Percentiles rank a stretch among this genome's conserved stretches.
phyloP scores from a whole-genome alignment of 352 stramenopile genomes.

The Phytophthora uliginosa region DNA sequence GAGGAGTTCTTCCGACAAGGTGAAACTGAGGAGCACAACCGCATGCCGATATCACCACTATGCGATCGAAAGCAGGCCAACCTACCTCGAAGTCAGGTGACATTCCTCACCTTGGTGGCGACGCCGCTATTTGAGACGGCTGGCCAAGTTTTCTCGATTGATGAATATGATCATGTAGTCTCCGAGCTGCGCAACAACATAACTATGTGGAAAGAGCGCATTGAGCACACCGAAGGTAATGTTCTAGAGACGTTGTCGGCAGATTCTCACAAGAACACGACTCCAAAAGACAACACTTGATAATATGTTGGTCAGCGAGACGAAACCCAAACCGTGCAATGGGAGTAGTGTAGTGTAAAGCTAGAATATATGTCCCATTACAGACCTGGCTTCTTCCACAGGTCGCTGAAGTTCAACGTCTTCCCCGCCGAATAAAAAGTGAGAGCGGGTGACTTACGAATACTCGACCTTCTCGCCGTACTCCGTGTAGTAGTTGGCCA shows the following conservation, averaged over 20 bases:
- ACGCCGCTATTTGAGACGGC: conserved; percentile 73
- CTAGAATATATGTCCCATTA: conserved; percentile 30
- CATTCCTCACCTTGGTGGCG: conserved; percentile 73
- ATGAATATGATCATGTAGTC: conserved; percentile 67
- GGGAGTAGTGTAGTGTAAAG: conserved; percentile 13
- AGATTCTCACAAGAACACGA: conserved; percentile 35
- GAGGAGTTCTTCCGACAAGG: conserved; percentile 80
- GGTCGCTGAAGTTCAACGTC: background rate
- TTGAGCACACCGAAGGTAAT: conserved; percentile 37
- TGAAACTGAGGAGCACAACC: conserved; percentile 65
- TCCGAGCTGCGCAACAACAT: conserved; percentile 65
- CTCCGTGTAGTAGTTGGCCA: conserved; percentile 88
- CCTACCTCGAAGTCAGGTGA: conserved; percentile 68
- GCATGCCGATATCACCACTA: conserved; percentile 63
- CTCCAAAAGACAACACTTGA: conserved; percentile 6
- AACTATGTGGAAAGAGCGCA: conserved; percentile 57
- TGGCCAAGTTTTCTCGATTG: conserved; percentile 66
- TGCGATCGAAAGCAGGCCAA: conserved; percentile 73
- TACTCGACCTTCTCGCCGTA: conserved; percentile 68
- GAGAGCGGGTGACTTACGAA: conserved; percentile 15
- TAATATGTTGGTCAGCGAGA: conserved; percentile 3
- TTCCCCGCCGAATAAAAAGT: background rate
- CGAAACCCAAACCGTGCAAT: background rate
- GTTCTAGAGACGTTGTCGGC: conserved; percentile 41
- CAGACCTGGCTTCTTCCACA: background rate